These are phyloP conservation scores for Triangularia verruculosa DNA, from an alignment of 2,329 filamentous ascomycete genomes.

Conservation along the genomic window DNA sequence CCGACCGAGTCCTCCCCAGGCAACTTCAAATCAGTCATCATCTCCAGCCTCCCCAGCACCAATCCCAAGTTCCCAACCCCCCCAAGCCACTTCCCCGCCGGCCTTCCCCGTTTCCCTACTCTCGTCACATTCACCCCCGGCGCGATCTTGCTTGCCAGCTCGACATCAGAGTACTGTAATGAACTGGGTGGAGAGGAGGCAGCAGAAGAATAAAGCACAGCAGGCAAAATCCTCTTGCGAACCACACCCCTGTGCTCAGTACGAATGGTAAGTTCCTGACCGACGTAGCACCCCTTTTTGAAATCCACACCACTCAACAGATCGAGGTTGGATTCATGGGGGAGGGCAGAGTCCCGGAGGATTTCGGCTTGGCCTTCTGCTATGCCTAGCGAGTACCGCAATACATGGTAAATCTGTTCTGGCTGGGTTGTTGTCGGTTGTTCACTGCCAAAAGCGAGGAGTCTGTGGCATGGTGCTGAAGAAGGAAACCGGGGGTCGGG, in stretches of 20 bases:
- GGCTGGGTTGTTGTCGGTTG: background rate
- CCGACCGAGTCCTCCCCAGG: constrained; percentile 63
- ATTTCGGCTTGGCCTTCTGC: constrained; percentile 85
- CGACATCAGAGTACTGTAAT: constrained; percentile 9
- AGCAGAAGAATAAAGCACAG: constrained; percentile 62
- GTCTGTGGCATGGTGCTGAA: background rate
- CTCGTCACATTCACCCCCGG: constrained; percentile 49
- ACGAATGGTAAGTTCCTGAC: constrained; percentile 93
- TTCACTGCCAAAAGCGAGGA: background rate
- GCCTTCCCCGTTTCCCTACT: constrained; percentile 57
- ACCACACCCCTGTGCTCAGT: constrained; percentile 94
- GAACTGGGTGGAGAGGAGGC: constrained; percentile 32
- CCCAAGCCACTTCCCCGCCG: constrained; percentile 75
- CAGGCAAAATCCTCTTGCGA: constrained; percentile 81
- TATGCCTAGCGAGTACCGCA: constrained; percentile 76
- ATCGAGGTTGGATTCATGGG: constrained; percentile 88
- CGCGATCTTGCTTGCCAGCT: constrained; percentile 39
- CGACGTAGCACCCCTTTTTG: constrained; percentile 93
- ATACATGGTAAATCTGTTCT: constrained; percentile 59
- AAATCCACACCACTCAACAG: constrained; percentile 84
- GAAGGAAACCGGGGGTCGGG: background rate
- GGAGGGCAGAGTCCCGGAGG: constrained; percentile 65
- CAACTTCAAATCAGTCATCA: constrained; percentile 78
- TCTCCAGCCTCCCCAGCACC: constrained; percentile 80
- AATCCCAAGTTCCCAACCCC: constrained; percentile 84